phyloP scores from a whole-genome alignment of 108 stramenopile species.

The Pseudonitzschia multiseries region DNA sequence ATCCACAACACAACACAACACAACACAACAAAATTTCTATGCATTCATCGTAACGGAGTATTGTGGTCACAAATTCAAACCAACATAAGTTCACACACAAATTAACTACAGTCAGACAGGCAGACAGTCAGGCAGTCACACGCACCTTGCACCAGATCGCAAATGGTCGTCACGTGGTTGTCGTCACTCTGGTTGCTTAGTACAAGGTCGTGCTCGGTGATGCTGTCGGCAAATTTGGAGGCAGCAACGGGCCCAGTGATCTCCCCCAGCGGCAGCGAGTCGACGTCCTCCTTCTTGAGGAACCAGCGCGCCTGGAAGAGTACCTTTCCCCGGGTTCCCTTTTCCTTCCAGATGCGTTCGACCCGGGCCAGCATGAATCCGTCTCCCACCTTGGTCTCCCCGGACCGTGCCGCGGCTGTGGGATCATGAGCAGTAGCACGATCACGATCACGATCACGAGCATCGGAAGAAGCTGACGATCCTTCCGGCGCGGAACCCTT shows the following conservation, averaged over 20 bases:
- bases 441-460: too few species aligned
- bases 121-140: not conserved
- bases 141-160: conserved; percentile 33
- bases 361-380: conserved; percentile 61
- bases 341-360: conserved; percentile 66
- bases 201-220: conserved; percentile 54
- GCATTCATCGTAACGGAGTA: too few species aligned
- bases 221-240: conserved; percentile 29
- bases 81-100: not conserved
- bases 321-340: not conserved
- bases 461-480: too few species aligned
- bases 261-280: conserved; percentile 39
- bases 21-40: too few species aligned
- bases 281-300: conserved; percentile 58
- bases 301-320: conserved; percentile 37
- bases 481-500: too few species aligned
- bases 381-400: conserved; percentile 36
- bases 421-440: not conserved
- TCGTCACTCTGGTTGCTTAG: conserved; percentile 65
- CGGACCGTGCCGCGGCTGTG: not conserved
- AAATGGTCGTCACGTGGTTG: conserved; percentile 57
- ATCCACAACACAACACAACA: too few species aligned
- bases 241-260: conserved; percentile 32
- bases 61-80: not conserved
- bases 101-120: not conserved